Evolutionary conservation across 495 filamentous ascomycete species (phyloP).

Genomic region (Neurospora hispaniola): DNA sequence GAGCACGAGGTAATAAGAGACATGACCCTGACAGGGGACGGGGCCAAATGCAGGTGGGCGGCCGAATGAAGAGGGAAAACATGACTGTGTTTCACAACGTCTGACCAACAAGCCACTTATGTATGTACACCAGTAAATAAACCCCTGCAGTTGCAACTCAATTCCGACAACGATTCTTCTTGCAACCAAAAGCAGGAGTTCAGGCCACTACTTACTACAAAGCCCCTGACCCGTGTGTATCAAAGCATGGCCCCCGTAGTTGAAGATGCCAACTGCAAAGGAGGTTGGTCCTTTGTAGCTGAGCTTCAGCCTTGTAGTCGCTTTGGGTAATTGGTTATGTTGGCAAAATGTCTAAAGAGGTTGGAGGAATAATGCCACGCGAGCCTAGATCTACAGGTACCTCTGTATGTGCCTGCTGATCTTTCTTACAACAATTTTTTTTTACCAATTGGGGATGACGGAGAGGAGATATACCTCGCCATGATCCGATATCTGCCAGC

Average conservation of each 20-base stretch:
- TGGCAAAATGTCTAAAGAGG: background rate
- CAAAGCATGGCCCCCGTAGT: background rate
- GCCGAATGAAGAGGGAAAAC: background rate
- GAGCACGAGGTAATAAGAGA: background rate
- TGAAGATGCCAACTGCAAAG: background rate
- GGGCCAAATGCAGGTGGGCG: background rate
- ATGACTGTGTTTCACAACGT: background rate
- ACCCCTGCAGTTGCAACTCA: no score
- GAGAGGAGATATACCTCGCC: background rate
- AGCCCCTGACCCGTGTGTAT: background rate
- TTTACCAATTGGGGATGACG: background rate
- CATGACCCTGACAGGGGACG: background rate
- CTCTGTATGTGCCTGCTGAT: background rate
- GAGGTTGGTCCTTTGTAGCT: background rate
- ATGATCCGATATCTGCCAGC: background rate
- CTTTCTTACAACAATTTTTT: background rate
- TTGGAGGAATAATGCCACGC: background rate
- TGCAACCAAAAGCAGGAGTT: no score
- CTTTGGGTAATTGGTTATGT: background rate
- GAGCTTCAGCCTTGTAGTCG: background rate
- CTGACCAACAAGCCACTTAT: background rate
- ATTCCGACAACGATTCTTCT: no score
- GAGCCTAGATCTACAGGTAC: background rate
- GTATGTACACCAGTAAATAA: no score
- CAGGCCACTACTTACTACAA: background rate